A percentile compares a stretch with the other conserved stretches of the same genome.
These are phyloP conservation scores for Barbarea vulgaris DNA, from an alignment of 345 rosid genomes.

Conservation along the genomic window DNA sequence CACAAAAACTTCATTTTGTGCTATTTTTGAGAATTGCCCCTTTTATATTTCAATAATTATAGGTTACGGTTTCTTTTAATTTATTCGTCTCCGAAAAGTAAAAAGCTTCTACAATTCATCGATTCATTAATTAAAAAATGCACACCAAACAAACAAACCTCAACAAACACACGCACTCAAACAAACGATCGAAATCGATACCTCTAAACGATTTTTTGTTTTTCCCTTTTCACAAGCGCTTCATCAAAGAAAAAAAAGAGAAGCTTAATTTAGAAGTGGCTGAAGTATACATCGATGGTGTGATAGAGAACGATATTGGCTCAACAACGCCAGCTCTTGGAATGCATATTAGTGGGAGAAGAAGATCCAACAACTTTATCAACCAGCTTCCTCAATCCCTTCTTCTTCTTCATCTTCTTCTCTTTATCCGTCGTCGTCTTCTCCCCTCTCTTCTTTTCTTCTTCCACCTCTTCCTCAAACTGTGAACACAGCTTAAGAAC, in stretches of 20 bases:
- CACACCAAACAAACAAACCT: background rate
- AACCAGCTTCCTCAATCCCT: constrained; percentile 34
- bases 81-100: background rate
- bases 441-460: constrained; percentile 23
- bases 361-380: constrained; percentile 44
- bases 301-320: background rate
- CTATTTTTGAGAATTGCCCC: too few species aligned
- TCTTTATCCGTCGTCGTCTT: background rate
- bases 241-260: background rate
- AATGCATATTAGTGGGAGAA: constrained; percentile 33
- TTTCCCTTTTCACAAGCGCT: background rate
- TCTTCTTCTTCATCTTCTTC: constrained; percentile 32
- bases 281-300: background rate
- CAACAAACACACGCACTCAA: background rate
- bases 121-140: background rate
- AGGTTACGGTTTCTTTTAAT: background rate
- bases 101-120: background rate
- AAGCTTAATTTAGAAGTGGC: background rate
- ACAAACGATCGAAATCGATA: background rate
- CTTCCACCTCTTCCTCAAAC: constrained; percentile 33
- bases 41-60: background rate
- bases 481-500: constrained; percentile 38
- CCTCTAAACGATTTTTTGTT: background rate
- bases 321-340: constrained; percentile 41
- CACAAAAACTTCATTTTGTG: too few species aligned